Percentiles rank a stretch among this genome's conserved stretches.
These are phyloP conservation scores for Sarocladium kiliense DNA, from an alignment of 2,329 filamentous ascomycete genomes.

Conservation along the genomic window DNA sequence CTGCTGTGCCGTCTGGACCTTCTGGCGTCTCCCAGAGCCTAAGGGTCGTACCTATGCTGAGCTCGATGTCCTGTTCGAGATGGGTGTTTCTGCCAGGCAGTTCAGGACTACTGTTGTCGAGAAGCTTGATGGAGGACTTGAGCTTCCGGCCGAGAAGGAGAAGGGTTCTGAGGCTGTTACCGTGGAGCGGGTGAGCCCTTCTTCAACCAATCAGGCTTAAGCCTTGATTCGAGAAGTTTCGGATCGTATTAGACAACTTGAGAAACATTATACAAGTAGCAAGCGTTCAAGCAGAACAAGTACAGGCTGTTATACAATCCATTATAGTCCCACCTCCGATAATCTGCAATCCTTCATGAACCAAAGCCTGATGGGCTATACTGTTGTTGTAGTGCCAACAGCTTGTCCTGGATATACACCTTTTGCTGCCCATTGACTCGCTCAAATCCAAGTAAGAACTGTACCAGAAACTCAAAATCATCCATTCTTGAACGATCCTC, in stretches of 20 bases:
- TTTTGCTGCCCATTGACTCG: slow-evolving; percentile 40
- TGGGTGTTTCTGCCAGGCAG: slow-evolving; percentile 33
- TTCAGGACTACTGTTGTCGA: slow-evolving; percentile 29
- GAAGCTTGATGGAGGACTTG: slow-evolving; percentile 15
- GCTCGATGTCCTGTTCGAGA: slow-evolving; percentile 50
- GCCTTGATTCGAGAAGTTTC: background rate
- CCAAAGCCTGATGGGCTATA: slow-evolving; percentile 14
- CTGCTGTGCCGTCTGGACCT: slow-evolving; percentile 43
- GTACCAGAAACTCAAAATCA: slow-evolving; percentile 48
- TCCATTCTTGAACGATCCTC: slow-evolving; percentile 43
- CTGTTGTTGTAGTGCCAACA: slow-evolving; percentile 26
- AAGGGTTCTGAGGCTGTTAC: background rate
- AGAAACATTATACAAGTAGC: no score
- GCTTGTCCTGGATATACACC: slow-evolving; percentile 33
- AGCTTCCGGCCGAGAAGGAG: background rate
- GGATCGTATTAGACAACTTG: no score
- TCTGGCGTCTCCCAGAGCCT: slow-evolving; percentile 49
- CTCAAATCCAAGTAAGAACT: slow-evolving; percentile 44
- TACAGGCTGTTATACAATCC: no score
- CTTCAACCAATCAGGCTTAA: background rate
- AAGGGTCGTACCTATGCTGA: slow-evolving; percentile 49
- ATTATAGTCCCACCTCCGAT: no score
- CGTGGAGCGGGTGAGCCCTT: background rate
- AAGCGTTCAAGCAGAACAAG: no score
- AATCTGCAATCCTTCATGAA: no score